Evolutionary conservation across 306 rosid genomes (phyloP), one percentile per base, ranked within the genome.

Genomic region (Styphnolobium japonicum): DNA sequence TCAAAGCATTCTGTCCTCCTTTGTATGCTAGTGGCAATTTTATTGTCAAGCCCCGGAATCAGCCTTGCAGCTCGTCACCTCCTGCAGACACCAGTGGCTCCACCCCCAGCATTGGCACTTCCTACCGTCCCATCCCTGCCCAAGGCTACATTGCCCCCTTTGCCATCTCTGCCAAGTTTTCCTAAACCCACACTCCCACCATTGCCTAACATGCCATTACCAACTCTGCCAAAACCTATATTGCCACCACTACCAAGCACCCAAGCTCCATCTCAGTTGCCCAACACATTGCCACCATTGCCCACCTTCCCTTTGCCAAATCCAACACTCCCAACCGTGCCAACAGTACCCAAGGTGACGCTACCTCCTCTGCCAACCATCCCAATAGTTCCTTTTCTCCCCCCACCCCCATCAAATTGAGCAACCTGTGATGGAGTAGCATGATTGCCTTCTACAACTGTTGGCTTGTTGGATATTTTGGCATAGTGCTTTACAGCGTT

Each of bases 361-460:
- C 23, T 48, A 16, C 75, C 75, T 48, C 64, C 70, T 73, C 53
- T 4, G 42, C 81, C 71, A 27, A 60, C 81, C 36, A 37, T 82
- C 45, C 85, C 78, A 37, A 23, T 52, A 42, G 29, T 55, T 14
- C 67, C 56, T 56, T 61, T 33, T 58, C 81, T 49, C 66, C 36
- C 67, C 45, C 67, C 85, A 19, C 78, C 80, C 21, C 68, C 78
- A 19, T 82, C 85, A 60, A 82, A 80, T 5, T 84, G 36, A 52
- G 16, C 25, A 19, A 15, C 57, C 31, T 36, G 9, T 34, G 39
- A 48, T 40, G 48, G 55, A 56, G 42, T 57, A 22, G 57, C 23
- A 16, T 51, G 7, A 15, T 15, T 46, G 53, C 53, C 51, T 14
- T 45, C n/a, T n/a, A n/a, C 53, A 46, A 52, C 27, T 18, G 58